Evolutionary conservation across 176 grass and related monocot genomes (phyloP).

Genomic region (Themeda triandra): DNA sequence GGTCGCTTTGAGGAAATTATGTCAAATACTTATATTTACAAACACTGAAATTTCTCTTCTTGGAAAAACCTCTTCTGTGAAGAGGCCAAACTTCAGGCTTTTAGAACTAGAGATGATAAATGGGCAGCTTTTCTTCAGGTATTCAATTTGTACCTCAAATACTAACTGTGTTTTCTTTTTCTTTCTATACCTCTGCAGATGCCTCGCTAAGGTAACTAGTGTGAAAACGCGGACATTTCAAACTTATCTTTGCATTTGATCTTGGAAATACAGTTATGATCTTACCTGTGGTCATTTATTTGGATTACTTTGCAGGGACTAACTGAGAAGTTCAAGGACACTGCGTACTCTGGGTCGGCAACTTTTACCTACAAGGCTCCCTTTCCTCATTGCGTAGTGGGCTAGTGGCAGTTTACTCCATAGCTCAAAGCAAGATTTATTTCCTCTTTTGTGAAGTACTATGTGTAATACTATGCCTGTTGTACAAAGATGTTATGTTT

Average conservation of each 20-base stretch:
- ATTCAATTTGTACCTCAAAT: neutral
- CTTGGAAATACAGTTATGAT: neutral
- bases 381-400: constrained; percentile 71
- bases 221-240: neutral
- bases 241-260: neutral
- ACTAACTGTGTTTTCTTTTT: constrained; percentile 25
- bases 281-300: neutral
- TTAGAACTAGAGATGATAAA: too few species aligned
- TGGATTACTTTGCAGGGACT: constrained; percentile 58
- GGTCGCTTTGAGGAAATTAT: too few species aligned
- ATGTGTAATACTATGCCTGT: neutral
- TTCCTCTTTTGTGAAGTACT: too few species aligned
- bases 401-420: neutral
- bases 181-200: constrained; percentile 45
- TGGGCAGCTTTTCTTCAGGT: too few species aligned
- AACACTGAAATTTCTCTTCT: too few species aligned
- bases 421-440: neutral
- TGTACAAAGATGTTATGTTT: neutral
- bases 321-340: constrained; percentile 94
- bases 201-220: constrained; percentile 86
- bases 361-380: constrained; percentile 80
- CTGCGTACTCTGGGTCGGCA: constrained; percentile 56
- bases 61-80: too few species aligned
- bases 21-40: too few species aligned
- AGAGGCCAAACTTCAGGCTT: too few species aligned